Evolutionary conservation across 352 stramenopile genomes (phyloP), one percentile per base, ranked within the genome.

Genomic region (Globisporangium cederbergense): DNA sequence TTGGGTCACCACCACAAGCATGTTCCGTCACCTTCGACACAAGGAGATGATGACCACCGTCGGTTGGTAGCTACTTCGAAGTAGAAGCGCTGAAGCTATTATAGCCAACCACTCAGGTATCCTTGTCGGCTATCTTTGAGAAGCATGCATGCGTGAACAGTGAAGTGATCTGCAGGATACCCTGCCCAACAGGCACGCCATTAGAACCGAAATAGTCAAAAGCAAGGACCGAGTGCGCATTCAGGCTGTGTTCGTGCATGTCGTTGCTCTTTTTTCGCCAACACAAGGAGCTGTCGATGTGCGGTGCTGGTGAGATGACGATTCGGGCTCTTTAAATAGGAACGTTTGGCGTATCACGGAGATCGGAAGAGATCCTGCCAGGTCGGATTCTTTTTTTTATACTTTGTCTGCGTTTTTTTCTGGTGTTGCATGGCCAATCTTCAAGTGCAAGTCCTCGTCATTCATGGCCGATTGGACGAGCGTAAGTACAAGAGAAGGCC

Each of bases 251-350:
- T 22, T 11, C 10, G 13, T 18, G 49, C 49, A 54, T 36, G 13
- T 32, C 20, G 46, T 3, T n/a, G 13, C 43, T 49, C 16, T 18
- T 30, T 18, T 5, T 53, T n/a, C 20, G n/a, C 1, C 50, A 56
- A 14, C 50, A 56, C 50, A 56, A 56, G 28, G 28, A 56, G 16
- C 25, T 28, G 25, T 18, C 32, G 30, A 56, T 57, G 16, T 57
- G 51, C 30, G 30, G 43, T 18, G 51, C 14, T 56, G 49, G 14
- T 9, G 14, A 22, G n/a, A 28, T 28, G 25, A 1, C 25, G 9
- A 22, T 14, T 43, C 9, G 18, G 28, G 43, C 18, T 49, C 51
- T 57, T 40, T 57, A 57, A 57, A 57, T 57, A 57, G 51, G 49
- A 38, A 6, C 49, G 30, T 55, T 30, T 22, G 49, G 49, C 25